A percentile compares a stretch with the other conserved stretches of the same genome.
Conservation (phyloP, 73 alveolate species). For the Tetrahymena malaccensis region DNA sequence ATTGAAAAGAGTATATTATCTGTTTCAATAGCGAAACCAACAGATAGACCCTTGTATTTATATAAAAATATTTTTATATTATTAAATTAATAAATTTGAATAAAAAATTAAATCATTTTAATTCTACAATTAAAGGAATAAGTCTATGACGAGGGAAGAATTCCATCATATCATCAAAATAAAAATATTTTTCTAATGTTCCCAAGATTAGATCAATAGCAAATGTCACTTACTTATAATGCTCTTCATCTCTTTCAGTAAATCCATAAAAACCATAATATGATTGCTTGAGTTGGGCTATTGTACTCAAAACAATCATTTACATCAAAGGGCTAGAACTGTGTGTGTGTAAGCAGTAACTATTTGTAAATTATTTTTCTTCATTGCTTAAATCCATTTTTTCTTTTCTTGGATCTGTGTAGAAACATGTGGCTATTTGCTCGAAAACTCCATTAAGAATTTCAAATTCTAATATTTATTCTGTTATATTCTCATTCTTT, state of each 20-base stretch:
- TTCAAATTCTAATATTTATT: not conserved
- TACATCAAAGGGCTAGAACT: not conserved
- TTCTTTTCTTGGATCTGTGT: not conserved
- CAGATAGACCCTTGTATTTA: not conserved
- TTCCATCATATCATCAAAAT: not conserved
- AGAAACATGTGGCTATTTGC: not conserved
- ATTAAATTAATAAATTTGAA: no score
- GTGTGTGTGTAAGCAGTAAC: not conserved
- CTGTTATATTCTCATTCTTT: not conserved
- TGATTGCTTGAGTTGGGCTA: not conserved
- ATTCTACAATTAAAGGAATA: not conserved
- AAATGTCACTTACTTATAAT: not conserved
- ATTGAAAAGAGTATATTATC: not conserved
- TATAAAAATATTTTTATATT: not conserved
- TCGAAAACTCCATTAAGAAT: not conserved
- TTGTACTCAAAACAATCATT: not conserved
- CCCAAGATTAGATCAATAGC: not conserved
- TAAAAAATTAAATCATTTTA: no score
- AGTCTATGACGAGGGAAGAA: not conserved
- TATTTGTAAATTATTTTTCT: not conserved
- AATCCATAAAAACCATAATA: not conserved
- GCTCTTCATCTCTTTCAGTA: not conserved
- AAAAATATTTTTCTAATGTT: not conserved
- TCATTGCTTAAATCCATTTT: not conserved
- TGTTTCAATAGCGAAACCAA: not conserved